Conservation (phyloP, 805 yeast genomes). For the Ogataea ramenticola region DNA sequence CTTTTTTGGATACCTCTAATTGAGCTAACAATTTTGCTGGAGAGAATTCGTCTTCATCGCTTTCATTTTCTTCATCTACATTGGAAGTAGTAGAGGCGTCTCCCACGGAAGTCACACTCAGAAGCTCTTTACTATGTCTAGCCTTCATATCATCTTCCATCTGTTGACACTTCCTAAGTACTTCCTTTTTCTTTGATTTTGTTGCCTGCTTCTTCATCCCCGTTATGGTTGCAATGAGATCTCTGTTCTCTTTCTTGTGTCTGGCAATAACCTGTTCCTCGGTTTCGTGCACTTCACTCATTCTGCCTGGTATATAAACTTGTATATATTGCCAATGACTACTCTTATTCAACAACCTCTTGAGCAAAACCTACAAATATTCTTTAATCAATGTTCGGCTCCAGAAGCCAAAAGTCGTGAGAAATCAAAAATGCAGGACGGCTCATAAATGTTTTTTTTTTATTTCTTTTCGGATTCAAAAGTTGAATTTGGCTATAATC, state of each 20-base stretch:
- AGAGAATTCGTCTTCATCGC: slow-evolving; percentile 40
- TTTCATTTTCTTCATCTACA: slow-evolving; percentile 19
- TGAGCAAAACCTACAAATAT: too few relatives aligned
- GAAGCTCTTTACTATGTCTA: slow-evolving; percentile 47
- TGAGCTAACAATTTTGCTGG: slow-evolving; percentile 66
- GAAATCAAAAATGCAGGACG: too few relatives aligned
- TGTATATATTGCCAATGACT: too few relatives aligned
- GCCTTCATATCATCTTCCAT: slow-evolving; percentile 49
- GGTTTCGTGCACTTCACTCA: slow-evolving; percentile 24
- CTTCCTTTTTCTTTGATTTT: slow-evolving; percentile 67
- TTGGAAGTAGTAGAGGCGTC: slow-evolving; percentile 1
- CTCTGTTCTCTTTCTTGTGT: slow-evolving; percentile 65
- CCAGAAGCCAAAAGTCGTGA: too few relatives aligned
- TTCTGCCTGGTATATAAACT: too few relatives aligned
- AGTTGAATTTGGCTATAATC: too few relatives aligned
- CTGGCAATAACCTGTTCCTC: slow-evolving; percentile 47
- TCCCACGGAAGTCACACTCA: slow-evolving; percentile 4
- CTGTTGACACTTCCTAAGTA: slow-evolving; percentile 49
- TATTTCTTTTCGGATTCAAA: too few relatives aligned
- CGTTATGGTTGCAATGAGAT: slow-evolving; percentile 59
- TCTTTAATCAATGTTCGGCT: too few relatives aligned
- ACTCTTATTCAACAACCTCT: too few relatives aligned
- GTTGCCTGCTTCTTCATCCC: slow-evolving; percentile 79
- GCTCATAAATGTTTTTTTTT: too few relatives aligned
- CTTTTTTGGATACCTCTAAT: slow-evolving; percentile 33